Percentiles rank a stretch among this genome's conserved stretches.
These are phyloP conservation scores for Hypoxylon sp. DNA, from an alignment of 2,329 filamentous ascomycete genomes.

Conservation along the genomic window DNA sequence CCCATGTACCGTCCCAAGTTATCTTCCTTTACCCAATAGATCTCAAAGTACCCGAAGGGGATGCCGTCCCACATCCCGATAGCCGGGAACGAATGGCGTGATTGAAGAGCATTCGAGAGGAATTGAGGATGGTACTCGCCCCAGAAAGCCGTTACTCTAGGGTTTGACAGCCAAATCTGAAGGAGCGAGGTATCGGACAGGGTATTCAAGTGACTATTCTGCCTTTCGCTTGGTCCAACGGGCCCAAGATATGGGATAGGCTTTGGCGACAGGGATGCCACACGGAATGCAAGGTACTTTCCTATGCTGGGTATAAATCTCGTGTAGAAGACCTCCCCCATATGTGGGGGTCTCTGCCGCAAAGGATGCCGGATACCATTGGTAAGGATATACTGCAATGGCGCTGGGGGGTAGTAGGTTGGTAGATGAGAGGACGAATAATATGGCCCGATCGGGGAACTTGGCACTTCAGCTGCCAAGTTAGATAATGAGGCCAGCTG, in stretches of 20 bases:
- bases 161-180: constrained; percentile 89
- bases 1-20: constrained; percentile 78
- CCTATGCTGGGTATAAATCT: constrained; percentile 85
- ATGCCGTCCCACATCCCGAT: constrained; percentile 96
- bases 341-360: constrained; percentile 87
- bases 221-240: constrained; percentile 58
- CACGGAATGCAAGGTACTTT: constrained; percentile 90
- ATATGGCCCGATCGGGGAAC: constrained; percentile 76
- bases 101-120: constrained; percentile 74
- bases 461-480: constrained; percentile 56
- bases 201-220: constrained; percentile 59
- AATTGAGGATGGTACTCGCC: constrained; percentile 77
- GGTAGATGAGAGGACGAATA: constrained; percentile 87
- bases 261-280: constrained; percentile 78
- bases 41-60: constrained; percentile 96
- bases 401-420: constrained; percentile 89
- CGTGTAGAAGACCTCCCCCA: constrained; percentile 92
- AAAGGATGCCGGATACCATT: constrained; percentile 86
- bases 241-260: constrained; percentile 77
- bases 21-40: constrained; percentile 99
- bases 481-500: constrained; percentile 52
- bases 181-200: constrained; percentile 73
- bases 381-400: constrained; percentile 84
- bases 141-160: constrained; percentile 90
- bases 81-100: constrained; percentile 85